Evolutionary conservation across 208 protist species (phyloP).

Genomic region (Trichomonas vaginalis): DNA sequence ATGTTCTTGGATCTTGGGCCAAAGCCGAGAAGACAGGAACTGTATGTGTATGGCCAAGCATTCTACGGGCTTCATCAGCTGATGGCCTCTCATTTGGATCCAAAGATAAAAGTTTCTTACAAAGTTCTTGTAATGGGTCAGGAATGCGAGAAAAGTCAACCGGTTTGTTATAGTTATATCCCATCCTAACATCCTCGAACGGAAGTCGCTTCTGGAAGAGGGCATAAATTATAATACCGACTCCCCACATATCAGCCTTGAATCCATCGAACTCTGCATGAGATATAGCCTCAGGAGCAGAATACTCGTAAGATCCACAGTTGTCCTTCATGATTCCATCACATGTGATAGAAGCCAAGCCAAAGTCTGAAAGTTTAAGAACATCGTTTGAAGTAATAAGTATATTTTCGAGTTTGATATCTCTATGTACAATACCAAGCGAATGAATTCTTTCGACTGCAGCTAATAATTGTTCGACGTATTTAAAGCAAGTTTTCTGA

Average conservation of each 20-base stretch:
- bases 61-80: neutral
- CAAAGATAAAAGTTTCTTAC: neutral
- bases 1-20: neutral
- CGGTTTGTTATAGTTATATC: neutral
- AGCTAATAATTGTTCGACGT: neutral
- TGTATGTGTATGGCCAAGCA: neutral
- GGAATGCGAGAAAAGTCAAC: neutral
- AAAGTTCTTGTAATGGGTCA: neutral
- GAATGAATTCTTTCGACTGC: neutral
- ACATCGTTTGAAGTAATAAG: neutral
- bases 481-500: neutral
- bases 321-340: neutral
- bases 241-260: neutral
- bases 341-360: neutral
- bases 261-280: neutral
- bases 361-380: neutral
- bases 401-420: neutral
- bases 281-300: neutral
- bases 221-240: neutral
- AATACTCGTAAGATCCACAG: neutral
- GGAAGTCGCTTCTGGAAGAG: neutral
- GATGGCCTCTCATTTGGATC: neutral
- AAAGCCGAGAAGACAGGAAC: neutral
- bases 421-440: neutral
- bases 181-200: neutral